Evolutionary conservation across 768 basidiomycete genomes (phyloP).

Genomic region (Auricularia heimuer): DNA sequence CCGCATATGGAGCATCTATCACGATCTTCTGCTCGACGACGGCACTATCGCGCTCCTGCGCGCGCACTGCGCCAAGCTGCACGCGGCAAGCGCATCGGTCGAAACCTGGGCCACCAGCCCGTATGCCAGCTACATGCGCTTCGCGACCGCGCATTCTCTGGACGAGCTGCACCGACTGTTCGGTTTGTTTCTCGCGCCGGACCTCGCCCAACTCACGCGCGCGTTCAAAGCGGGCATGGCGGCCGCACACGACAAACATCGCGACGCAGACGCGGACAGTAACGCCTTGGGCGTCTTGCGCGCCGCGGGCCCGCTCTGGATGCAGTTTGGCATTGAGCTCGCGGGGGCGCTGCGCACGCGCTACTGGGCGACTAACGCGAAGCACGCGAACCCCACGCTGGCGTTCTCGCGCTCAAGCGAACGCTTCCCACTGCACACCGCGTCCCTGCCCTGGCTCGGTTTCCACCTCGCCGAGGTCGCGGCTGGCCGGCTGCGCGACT

Average conservation of each 20-base stretch:
- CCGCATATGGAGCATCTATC: conserved; percentile 8
- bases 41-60: background rate
- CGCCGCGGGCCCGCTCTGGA: background rate
- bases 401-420: background rate
- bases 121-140: background rate
- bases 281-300: background rate
- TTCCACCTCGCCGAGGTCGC: background rate
- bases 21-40: conserved; percentile 11
- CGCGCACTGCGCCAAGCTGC: conserved; percentile 8
- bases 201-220: background rate
- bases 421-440: background rate
- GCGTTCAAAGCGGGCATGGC: background rate
- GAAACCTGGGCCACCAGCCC: conserved; percentile 7
- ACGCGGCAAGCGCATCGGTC: conserved; percentile 1
- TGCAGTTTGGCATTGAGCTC: background rate
- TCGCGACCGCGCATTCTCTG: conserved; percentile 9
- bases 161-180: conserved; percentile 11
- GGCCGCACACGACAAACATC: background rate
- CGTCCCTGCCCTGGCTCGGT: background rate
- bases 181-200: background rate
- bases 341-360: background rate
- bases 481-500: background rate
- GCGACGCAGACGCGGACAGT: background rate
- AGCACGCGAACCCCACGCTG: background rate
- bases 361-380: background rate